Evolutionary conservation across 139 green algal genomes (phyloP), one percentile per base, ranked within the genome.

Genomic region (Chlamydomonas urium): DNA sequence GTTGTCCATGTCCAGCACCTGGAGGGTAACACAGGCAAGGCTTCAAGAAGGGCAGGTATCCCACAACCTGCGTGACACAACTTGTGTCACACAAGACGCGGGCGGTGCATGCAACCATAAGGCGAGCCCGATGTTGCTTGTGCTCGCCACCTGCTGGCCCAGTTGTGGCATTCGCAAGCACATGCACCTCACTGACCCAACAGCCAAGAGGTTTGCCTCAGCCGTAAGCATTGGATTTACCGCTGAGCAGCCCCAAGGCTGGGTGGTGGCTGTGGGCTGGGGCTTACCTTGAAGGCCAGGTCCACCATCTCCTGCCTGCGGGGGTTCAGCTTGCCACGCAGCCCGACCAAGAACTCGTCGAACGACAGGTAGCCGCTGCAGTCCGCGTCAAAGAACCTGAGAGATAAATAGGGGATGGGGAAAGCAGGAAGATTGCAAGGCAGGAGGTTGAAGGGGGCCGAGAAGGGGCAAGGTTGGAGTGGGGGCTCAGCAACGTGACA

Each of bases 331-430:
- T 78, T 23, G 2, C 80, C 80, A 14, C 83, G 77, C 36, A 89
- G 32, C 23, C 75, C 80, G 26, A 69, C 45, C 34, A 86, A 73
- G 53, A 89, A 76, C 73, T 89, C 83, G 42, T 89, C 77, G 10
- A 81, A 86, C 24, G 63, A 72, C 17, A 89, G 35, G 60, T 61
- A 75, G 45, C 83, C 83, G 32, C 38, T 79, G 67, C 70, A 75
- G 73, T 88, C 79, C 4, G n/a, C 29, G 59, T 85, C 78, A 63
- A 88, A 83, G 31, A 31, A 17, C 8, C 35, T 73, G 66, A 24
- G 29, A n/a, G n/a, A n/a, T n/a, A n/a, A n/a, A n/a, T n/a, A n/a
- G 4, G 29, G 17, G 21, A 47, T 10, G n/a, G 4, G 33, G 4
- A 23, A 4, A 65, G 60, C 33, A 4, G 21, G 33, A 47, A 47